Evolutionary conservation across 2,329 filamentous ascomycete species (phyloP).

Genomic region (Fusarium liriodendri): DNA sequence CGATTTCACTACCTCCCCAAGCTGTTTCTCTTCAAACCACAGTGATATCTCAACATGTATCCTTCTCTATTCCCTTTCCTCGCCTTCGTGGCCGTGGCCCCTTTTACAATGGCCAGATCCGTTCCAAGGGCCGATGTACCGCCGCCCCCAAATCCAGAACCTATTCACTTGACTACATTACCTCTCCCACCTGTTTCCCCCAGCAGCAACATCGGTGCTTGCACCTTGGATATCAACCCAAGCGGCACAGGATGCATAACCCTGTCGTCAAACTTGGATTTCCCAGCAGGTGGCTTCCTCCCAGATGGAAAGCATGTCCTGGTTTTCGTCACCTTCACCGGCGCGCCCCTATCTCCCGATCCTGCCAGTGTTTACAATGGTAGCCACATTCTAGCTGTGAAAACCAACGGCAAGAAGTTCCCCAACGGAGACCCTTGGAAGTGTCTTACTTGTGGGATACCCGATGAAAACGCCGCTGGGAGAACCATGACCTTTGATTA

Average conservation of each 20-base stretch:
- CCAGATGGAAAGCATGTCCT: slow-evolving; percentile 57
- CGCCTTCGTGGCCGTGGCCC: too few species aligned
- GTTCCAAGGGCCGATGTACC: background rate
- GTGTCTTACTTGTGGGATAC: slow-evolving; percentile 58
- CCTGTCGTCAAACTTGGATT: too few species aligned
- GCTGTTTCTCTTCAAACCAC: too few species aligned
- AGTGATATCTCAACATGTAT: too few species aligned
- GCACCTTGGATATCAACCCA: too few species aligned
- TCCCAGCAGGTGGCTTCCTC: slow-evolving; percentile 44
- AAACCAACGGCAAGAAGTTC: slow-evolving; percentile 54
- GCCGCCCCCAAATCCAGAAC: background rate
- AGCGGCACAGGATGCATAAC: too few species aligned
- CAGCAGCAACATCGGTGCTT: too few species aligned
- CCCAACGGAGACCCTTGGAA: slow-evolving; percentile 59
- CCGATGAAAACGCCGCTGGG: slow-evolving; percentile 43
- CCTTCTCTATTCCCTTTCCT: too few species aligned
- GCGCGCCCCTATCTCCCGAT: slow-evolving; percentile 53
- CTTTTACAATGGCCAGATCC: too few species aligned
- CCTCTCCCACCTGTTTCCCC: too few species aligned
- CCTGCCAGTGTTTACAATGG: slow-evolving; percentile 55
- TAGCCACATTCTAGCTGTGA: slow-evolving; percentile 56
- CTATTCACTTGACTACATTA: background rate
- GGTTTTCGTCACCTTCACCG: slow-evolving; percentile 52
- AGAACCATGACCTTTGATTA: slow-evolving; percentile 48
- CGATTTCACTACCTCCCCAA: too few species aligned